Base-by-base conservation (phyloP, 2,329 filamentous ascomycete species). In the Fusarium virguliforme region DNA sequence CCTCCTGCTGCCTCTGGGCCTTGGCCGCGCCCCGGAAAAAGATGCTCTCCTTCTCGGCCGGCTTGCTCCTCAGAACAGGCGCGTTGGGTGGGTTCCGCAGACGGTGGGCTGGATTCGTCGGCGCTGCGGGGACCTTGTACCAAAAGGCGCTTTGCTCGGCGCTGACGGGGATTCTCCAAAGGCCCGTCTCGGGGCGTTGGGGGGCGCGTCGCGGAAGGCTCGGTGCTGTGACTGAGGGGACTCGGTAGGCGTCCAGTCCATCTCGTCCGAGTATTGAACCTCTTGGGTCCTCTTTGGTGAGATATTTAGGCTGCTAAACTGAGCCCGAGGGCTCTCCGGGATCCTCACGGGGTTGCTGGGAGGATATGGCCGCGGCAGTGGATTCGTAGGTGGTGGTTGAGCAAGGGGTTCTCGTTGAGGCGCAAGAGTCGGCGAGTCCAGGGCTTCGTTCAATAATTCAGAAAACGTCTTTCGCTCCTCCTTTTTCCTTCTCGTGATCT, bases 181-280 rank as follows among this genome's bases (percentile, higher is more conserved):
- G 1, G 81, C 77, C 8, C 82, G 74, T 46, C 83, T 81, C 48
- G 82, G 81, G 65, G 79, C 73, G 57, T 78, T 79, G 43, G 82
- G 72, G 37, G 83, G 79, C 50, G 82, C 79, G 48, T 85, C 80
- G 65, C 83, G 85, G 75, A 90, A 90, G 8, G 87, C 87, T 59
- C 87, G 86, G 65, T 89, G 81, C 2, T 66, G 75, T 4, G 74
- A 70, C 7, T 73, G 71, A 1, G 83, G 82, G n/a, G 86, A 85
- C 61, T 83, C 82, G 0, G 89, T 89, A 1, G 91, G 90, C 3
- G 90, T 88, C 89, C 92, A 94, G 75, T 94, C 92, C 92, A 95
- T 94, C 61, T 87, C 86, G 40, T 91, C 88, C 1, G 82, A 83
- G 62, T 86, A 82, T 8, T 83, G 80, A 1, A 76, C 58, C 24